phyloP scores from a whole-genome alignment of 108 stramenopile genomes.

The Discostella pseudostelligera region DNA sequence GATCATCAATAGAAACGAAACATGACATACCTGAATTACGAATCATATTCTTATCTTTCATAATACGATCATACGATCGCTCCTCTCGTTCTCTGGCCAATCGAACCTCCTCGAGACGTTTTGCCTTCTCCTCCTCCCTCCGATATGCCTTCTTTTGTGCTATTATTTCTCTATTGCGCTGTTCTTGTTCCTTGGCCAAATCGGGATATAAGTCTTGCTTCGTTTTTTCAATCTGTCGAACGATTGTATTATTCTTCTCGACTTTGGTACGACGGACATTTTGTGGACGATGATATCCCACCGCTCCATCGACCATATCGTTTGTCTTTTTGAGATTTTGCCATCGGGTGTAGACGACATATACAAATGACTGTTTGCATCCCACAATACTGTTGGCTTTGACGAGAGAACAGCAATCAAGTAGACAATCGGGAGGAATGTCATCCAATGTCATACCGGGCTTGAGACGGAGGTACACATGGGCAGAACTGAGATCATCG shows the following conservation, averaged over 20 bases:
- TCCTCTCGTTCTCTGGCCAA: constrained; percentile 54
- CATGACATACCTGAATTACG: constrained; percentile 41
- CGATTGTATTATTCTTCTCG: constrained; percentile 76
- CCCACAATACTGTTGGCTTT: constrained; percentile 85
- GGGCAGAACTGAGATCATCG: constrained; percentile 96
- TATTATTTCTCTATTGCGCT: constrained; percentile 62
- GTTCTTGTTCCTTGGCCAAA: constrained; percentile 62
- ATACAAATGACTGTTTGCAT: constrained; percentile 73
- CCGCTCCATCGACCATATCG: constrained; percentile 78
- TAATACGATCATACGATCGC: constrained; percentile 77
- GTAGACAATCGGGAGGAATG: constrained; percentile 63
- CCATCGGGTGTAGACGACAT: constrained; percentile 85
- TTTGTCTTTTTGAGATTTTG: constrained; percentile 77
- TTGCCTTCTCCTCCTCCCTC: constrained; percentile 54
- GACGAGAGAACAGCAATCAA: constrained; percentile 72
- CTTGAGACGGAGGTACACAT: constrained; percentile 96
- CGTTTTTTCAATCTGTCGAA: constrained; percentile 75
- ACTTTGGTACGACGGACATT: constrained; percentile 71
- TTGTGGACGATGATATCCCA: constrained; percentile 79
- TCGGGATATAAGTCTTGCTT: constrained; percentile 62
- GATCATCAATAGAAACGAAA: too few species aligned
- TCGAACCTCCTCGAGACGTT: constrained; percentile 51
- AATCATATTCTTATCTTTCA: constrained; percentile 62
- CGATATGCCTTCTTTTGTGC: constrained; percentile 65
- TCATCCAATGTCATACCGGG: constrained; percentile 88